Base-by-base conservation (phyloP, 1,284 basidiomycete genomes). In the Trichosporon sp. region DNA sequence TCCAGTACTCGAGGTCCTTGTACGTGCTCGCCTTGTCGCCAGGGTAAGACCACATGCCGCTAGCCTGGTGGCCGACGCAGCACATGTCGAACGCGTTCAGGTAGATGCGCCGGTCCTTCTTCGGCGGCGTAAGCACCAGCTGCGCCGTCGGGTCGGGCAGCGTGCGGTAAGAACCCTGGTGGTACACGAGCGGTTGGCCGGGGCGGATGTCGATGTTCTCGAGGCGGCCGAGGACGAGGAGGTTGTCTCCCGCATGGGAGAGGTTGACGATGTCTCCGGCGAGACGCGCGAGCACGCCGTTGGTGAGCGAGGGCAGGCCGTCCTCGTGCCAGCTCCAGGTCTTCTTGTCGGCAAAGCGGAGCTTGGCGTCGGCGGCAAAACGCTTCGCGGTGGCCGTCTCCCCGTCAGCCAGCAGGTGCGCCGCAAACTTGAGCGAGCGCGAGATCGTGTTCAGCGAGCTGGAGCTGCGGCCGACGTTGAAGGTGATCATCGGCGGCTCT, bases 1-100 rank as follows among this genome's bases (percentile, higher is more conserved):
- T 73, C 71, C 71, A 73, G 69, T 73, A 73, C 67, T 73, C 71
- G 46, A 73, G 54, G 32, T 73, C 71, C 59, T 70, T 73, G 71
- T 73, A 73, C 32, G 71, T 73, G 67, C 64, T 48, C 2, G 71
- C 69, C n/a, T 38, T 38, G 69, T 73, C 71, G 4, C 2, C 1
- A 3, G 69, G 71, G 67, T 70, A 59, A 4, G 71, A 19, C 71
- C 71, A 73, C 54, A 77, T 46, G 4, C 70, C 71, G 2, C 71
- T 73, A 2, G 68, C 46, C 51, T 70, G 67, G 67, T 75, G 74
- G 12, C 73, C 73, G 3, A 73, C 68, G 37, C 69, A 71, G 40
- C 59, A 68, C 71, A 75, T 75, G 70, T 70, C 69, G 38, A 71
- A 73, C 2, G 71, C 71, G 31, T 74, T 70, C 19, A 74, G 69